A percentile compares a stretch with the other conserved stretches of the same genome.
phyloP scores from a whole-genome alignment of 176 grass and related monocot genomes.

The Carex scoparia region DNA sequence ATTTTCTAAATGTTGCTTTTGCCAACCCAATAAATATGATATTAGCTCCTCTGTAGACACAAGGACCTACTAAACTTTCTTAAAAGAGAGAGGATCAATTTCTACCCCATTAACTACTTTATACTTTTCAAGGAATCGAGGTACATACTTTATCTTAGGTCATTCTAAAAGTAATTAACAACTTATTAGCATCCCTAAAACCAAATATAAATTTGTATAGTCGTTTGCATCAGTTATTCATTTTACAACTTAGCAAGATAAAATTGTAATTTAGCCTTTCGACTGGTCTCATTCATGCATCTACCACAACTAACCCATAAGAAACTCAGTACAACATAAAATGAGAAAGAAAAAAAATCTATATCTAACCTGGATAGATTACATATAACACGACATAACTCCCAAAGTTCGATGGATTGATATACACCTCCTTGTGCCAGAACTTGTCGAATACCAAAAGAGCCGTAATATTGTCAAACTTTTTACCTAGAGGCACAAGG shows the following conservation, averaged over 20 bases:
- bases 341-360: neutral
- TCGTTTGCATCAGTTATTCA: neutral
- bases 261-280: neutral
- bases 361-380: conserved; percentile 61
- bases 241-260: neutral
- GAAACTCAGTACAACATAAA: conserved; percentile 16
- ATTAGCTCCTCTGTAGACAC: neutral
- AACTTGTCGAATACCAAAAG: conserved; percentile 68
- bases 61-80: neutral
- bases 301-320: conserved; percentile 3
- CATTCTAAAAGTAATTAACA: neutral
- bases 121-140: neutral
- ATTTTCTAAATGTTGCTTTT: neutral
- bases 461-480: conserved; percentile 51
- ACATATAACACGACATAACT: conserved; percentile 73
- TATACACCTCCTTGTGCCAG: conserved; percentile 78
- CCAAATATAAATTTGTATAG: neutral
- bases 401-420: conserved; percentile 55
- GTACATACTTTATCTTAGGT: neutral
- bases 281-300: neutral
- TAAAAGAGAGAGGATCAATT: neutral
- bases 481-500: conserved; percentile 57
- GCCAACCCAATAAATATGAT: neutral
- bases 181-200: neutral
- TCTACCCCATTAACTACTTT: neutral